phyloP scores from a whole-genome alignment of 2,329 filamentous ascomycete genomes.

The Chrysoporthe cubensis region DNA sequence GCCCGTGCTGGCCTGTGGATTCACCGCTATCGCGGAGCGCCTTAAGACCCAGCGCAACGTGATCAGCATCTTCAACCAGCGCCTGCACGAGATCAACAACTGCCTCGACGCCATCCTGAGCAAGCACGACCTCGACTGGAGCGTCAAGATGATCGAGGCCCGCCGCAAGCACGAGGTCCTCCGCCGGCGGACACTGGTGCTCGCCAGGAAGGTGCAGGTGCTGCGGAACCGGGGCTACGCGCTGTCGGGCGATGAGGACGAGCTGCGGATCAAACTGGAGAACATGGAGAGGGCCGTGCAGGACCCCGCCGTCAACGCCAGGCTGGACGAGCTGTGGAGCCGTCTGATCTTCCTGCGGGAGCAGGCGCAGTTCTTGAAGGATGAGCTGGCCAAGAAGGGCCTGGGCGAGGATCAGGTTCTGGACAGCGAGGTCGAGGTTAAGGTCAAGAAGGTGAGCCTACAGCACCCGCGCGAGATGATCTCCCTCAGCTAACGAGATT shows the following conservation, averaged over 20 bases:
- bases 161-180: slow-evolving; percentile 73
- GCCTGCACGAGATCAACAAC: slow-evolving; percentile 79
- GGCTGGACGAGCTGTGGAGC: slow-evolving; percentile 86
- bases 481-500: slow-evolving; percentile 28
- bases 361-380: slow-evolving; percentile 71
- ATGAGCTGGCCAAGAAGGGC: slow-evolving; percentile 72
- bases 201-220: slow-evolving; percentile 81
- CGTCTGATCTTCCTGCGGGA: slow-evolving; percentile 75
- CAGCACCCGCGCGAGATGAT: not conserved
- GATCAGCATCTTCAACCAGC: slow-evolving; percentile 70
- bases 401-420: slow-evolving; percentile 59
- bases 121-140: slow-evolving; percentile 76
- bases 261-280: slow-evolving; percentile 72
- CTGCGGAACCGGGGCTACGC: slow-evolving; percentile 81
- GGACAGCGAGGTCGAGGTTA: slow-evolving; percentile 70
- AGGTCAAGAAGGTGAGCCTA: slow-evolving; percentile 71
- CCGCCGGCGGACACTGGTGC: slow-evolving; percentile 71
- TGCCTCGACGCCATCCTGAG: slow-evolving; percentile 73
- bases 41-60: slow-evolving; percentile 73
- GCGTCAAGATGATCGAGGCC: slow-evolving; percentile 73
- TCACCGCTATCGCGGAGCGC: slow-evolving; percentile 71
- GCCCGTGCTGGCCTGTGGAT: slow-evolving; percentile 76
- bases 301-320: slow-evolving; percentile 74
- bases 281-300: slow-evolving; percentile 70
- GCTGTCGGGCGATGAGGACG: slow-evolving; percentile 78